Evolutionary conservation across 352 stramenopile genomes (phyloP), one percentile per base, ranked within the genome.

Genomic region (Globisporangium rhizosaccharum): DNA sequence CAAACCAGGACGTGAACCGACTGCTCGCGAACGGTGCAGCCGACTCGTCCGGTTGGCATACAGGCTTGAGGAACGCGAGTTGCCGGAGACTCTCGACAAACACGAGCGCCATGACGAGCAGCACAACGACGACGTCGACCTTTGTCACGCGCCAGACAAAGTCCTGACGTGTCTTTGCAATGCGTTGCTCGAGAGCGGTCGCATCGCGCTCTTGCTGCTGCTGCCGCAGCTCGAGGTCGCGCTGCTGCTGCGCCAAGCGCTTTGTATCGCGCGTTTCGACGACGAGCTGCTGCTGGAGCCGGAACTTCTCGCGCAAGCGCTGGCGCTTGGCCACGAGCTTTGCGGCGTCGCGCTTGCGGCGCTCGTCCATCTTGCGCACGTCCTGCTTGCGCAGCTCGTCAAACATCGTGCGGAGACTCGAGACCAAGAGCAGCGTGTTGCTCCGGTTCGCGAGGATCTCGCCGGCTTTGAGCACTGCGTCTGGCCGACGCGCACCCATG

Each of bases 371-470:
- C 53, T 92, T 92, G 55, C 82, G 77, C 5, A 92, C 68, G 42
- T 92, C 82, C 6, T 77, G 75, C 53, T 87, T 82, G 44, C 82
- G 77, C 51, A 89, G 62, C 50, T 90, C 74, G 47, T 92, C 78
- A 60, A 92, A 90, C 65, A 87, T 84, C 3, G 60, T 68, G 18
- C 82, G 68, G 20, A 92, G 66, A 50, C 70, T 88, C 28, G 68
- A 77, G 2, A 85, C 82, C 23, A 92, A 67, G 28, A 90, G 65
- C 67, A 92, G 72, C 71, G 82, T 92, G 61, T 92, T 92, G n/a
- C 79, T 87, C n/a, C 76, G 72, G 53, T 86, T 87, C 20, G 82
- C 79, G 23, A 89, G 66, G 18, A 92, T 90, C 59, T 90, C 82
- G n/a, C 78, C 76, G 39, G 82, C 82, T 53, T 87, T 92, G 20